Conservation (phyloP, 352 stramenopile species). For the Pythium insidiosum region DNA sequence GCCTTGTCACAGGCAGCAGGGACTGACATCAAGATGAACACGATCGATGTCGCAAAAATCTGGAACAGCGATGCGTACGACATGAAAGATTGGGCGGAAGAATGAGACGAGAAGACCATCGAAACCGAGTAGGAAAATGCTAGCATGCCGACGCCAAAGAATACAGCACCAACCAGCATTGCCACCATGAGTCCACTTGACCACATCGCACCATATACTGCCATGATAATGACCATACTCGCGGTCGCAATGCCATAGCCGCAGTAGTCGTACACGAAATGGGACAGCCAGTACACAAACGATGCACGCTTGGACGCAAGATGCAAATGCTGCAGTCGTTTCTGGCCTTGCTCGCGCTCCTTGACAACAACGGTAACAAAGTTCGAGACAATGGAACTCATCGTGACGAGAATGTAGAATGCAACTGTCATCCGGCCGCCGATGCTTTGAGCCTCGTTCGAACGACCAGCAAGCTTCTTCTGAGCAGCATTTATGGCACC, state of each 20-base stretch:
- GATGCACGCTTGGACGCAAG: slow-evolving; percentile 37
- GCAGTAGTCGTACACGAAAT: slow-evolving; percentile 60
- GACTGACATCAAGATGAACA: slow-evolving; percentile 38
- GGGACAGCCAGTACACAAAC: slow-evolving; percentile 57
- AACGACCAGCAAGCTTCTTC: slow-evolving; percentile 11
- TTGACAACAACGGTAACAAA: slow-evolving; percentile 58
- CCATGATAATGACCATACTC: slow-evolving; percentile 22
- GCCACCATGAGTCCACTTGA: slow-evolving; percentile 23
- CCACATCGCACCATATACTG: slow-evolving; percentile 7
- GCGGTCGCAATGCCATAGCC: slow-evolving; percentile 25
- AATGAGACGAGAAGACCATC: slow-evolving; percentile 65
- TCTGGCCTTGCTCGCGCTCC: slow-evolving; percentile 60
- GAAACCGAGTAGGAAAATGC: slow-evolving; percentile 61
- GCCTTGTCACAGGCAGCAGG: slow-evolving; percentile 42
- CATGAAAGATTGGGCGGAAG: slow-evolving; percentile 73
- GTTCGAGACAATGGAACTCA: slow-evolving; percentile 58
- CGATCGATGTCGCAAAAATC: slow-evolving; percentile 36
- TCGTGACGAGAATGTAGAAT: slow-evolving; percentile 70
- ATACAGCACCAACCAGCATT: slow-evolving; percentile 9
- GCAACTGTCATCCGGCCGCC: slow-evolving; percentile 88
- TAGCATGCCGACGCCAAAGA: slow-evolving; percentile 40
- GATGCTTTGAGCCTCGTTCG: slow-evolving; percentile 17
- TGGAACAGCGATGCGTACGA: slow-evolving; percentile 68
- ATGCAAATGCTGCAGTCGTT: slow-evolving; percentile 68
- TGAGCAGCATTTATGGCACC: too few species aligned